These are phyloP conservation scores for Brassica cretica DNA, from an alignment of 345 rosid species.

Conservation along the genomic window DNA sequence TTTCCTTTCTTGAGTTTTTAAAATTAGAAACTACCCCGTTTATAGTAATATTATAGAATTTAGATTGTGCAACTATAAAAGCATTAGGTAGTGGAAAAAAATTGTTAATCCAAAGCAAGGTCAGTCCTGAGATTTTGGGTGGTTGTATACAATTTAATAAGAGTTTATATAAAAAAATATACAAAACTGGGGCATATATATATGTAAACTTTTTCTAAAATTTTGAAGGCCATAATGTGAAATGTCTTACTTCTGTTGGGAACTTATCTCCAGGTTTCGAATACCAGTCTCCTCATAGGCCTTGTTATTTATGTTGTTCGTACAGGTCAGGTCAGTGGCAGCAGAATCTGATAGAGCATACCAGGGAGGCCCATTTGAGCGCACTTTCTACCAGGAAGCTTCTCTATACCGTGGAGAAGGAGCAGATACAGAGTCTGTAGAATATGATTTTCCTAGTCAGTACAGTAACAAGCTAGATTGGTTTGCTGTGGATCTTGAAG, in stretches of 20 bases:
- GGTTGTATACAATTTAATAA: too few species aligned
- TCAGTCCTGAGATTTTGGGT: too few species aligned
- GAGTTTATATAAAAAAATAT: too few species aligned
- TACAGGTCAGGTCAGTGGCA: conserved; percentile 87
- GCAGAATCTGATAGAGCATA: conserved; percentile 93
- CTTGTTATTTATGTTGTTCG: conserved; percentile 8
- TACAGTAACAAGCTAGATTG: conserved; percentile 73
- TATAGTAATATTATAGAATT: not conserved
- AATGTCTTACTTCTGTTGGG: not conserved
- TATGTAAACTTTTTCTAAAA: too few species aligned
- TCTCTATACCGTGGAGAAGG: conserved; percentile 50
- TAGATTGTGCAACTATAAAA: not conserved
- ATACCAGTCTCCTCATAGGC: not conserved
- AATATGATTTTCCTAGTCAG: conserved; percentile 58
- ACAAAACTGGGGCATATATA: too few species aligned
- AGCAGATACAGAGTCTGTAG: conserved; percentile 39
- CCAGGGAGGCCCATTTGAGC: conserved; percentile 85
- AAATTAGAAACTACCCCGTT: not conserved
- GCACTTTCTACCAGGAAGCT: conserved; percentile 72
- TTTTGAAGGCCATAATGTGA: not conserved
- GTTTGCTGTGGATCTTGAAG: conserved; percentile 99
- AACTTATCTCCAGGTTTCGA: conserved; percentile 9
- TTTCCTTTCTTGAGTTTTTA: not conserved
- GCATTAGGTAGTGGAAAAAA: not conserved
- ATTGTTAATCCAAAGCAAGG: not conserved